Percentiles rank a stretch among this genome's conserved stretches.
These are phyloP conservation scores for Acanthamoeba rhysodes DNA, from an alignment of 208 protist genomes.

Conservation along the genomic window DNA sequence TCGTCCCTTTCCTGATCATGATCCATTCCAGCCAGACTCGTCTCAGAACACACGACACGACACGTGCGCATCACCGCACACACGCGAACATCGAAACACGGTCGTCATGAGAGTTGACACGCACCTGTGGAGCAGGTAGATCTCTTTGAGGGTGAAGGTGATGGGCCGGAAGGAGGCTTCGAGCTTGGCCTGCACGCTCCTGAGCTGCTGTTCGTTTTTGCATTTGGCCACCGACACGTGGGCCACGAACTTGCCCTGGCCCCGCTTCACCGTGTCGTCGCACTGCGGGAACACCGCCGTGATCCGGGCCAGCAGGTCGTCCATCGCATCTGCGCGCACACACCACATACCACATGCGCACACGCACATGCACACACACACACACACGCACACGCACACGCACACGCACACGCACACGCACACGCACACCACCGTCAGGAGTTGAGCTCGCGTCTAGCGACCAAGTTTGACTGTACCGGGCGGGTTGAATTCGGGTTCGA, in stretches of 20 bases:
- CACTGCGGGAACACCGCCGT: conserved; percentile 54
- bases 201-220: neutral
- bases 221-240: conserved; percentile 71
- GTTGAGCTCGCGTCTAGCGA: too few species aligned
- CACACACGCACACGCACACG: neutral
- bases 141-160: conserved; percentile 53
- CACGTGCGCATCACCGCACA: neutral
- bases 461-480: neutral
- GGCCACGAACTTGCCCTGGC: conserved; percentile 51
- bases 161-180: neutral
- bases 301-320: neutral
- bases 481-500: conserved; percentile 46
- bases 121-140: conserved; percentile 51
- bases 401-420: neutral
- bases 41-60: too few species aligned
- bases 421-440: neutral
- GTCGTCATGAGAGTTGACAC: too few species aligned
- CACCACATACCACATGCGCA: neutral
- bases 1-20: neutral
- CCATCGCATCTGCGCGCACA: neutral
- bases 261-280: neutral
- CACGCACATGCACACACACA: neutral
- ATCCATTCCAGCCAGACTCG: too few species aligned
- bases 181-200: neutral
- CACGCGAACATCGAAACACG: too few species aligned